phyloP scores from a whole-genome alignment of 148 eudicot genomes.

The Vaccinium vitisidaea region DNA sequence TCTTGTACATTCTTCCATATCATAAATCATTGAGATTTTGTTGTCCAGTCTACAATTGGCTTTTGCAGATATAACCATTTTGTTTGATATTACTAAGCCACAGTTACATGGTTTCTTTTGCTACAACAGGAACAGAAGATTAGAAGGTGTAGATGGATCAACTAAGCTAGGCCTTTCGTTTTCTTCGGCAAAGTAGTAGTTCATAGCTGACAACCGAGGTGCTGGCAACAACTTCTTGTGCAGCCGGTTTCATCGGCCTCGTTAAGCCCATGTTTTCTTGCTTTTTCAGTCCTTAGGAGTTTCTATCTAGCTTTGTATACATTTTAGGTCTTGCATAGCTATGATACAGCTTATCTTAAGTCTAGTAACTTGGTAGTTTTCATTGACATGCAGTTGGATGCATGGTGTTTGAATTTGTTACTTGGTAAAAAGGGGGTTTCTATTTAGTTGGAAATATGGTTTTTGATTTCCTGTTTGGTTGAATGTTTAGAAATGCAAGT shows the following conservation, averaged over 20 bases:
- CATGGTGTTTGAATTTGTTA: not conserved
- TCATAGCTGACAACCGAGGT: not conserved
- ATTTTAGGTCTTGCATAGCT: not conserved
- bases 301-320: not conserved
- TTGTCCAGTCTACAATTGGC: not conserved
- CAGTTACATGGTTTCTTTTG: not conserved
- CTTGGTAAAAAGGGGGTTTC: not conserved
- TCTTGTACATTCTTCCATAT: not conserved
- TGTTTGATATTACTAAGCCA: not conserved
- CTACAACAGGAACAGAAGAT: not conserved
- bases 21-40: not conserved
- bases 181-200: not conserved
- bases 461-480: conserved; percentile 7
- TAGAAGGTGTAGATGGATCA: conserved; percentile 14
- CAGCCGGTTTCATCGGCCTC: not conserved
- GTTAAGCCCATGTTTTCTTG: not conserved
- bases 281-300: not conserved
- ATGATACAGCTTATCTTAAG: not conserved
- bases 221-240: not conserved
- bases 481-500: not conserved
- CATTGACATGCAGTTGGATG: not conserved
- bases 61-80: not conserved
- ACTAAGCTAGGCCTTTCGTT: not conserved
- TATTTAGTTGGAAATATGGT: not conserved
- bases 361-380: not conserved